Percentiles rank a stretch among this genome's conserved stretches.
Conservation (phyloP, 805 yeast species). For the Candida nonsorbophila region DNA sequence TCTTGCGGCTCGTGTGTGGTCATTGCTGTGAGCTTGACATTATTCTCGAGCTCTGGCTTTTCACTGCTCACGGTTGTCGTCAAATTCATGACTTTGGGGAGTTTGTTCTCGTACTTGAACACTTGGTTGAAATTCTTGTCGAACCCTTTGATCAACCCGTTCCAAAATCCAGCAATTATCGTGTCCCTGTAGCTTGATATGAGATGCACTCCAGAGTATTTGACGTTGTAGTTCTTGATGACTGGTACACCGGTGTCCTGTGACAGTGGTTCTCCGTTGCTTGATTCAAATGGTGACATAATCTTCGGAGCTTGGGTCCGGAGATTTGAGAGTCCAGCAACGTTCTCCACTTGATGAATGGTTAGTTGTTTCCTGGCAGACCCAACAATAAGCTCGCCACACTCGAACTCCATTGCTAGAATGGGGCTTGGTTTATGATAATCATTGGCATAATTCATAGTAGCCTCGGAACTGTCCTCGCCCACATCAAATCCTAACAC, state of each 20-base stretch:
- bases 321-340: background rate
- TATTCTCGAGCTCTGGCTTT: constrained; percentile 1
- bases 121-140: constrained; percentile 4
- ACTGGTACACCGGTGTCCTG: no score
- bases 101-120: constrained; percentile 7
- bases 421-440: constrained; percentile 54
- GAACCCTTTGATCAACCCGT: constrained; percentile 35
- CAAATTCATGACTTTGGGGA: constrained; percentile 7
- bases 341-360: constrained; percentile 3
- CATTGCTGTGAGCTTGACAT: constrained; percentile 2
- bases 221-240: constrained; percentile 5
- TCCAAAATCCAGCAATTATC: constrained; percentile 44
- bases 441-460: constrained; percentile 15
- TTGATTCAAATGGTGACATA: no score
- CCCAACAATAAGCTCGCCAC: constrained; percentile 31
- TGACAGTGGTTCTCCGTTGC: no score
- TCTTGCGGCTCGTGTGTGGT: constrained; percentile 1
- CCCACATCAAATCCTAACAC: constrained; percentile 20
- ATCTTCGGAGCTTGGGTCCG: no score
- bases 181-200: constrained; percentile 17
- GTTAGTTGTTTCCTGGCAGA: constrained; percentile 43
- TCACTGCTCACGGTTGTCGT: constrained; percentile 2
- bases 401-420: constrained; percentile 34
- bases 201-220: constrained; percentile 16
- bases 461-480: background rate